These are phyloP conservation scores for Adansonia madagascariensis DNA, from an alignment of 441 rosid genomes.

Conservation along the genomic window DNA sequence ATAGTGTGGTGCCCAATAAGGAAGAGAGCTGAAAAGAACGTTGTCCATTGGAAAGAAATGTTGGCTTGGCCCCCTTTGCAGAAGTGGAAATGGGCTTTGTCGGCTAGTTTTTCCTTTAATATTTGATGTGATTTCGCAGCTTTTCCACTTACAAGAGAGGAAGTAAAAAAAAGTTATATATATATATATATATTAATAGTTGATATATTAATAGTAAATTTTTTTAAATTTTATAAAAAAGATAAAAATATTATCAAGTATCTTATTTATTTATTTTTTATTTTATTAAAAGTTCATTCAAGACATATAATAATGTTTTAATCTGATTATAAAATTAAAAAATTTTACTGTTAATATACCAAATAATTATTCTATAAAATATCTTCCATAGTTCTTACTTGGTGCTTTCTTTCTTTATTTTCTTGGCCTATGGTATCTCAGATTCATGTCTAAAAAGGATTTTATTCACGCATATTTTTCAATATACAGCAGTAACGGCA, in stretches of 20 bases:
- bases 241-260: too few species aligned
- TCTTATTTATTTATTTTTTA: too few species aligned
- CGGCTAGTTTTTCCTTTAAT: neutral
- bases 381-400: neutral
- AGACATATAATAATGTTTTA: too few species aligned
- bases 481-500: neutral
- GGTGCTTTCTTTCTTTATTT: neutral
- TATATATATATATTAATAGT: too few species aligned
- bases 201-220: too few species aligned
- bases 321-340: too few species aligned
- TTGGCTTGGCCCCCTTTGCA: neutral
- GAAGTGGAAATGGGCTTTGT: conserved; percentile 11
- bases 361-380: too few species aligned
- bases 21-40: neutral
- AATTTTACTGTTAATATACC: too few species aligned
- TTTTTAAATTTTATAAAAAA: too few species aligned
- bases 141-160: neutral
- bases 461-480: neutral
- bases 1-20: neutral
- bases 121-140: neutral
- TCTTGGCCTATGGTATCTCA: conserved; percentile 1
- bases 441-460: conserved; percentile 3
- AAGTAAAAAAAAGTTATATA: neutral
- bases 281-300: too few species aligned
- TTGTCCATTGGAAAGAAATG: neutral